Evolutionary conservation across 176 grass and related monocot genomes (phyloP).

Genomic region (Eleusine coracana): DNA sequence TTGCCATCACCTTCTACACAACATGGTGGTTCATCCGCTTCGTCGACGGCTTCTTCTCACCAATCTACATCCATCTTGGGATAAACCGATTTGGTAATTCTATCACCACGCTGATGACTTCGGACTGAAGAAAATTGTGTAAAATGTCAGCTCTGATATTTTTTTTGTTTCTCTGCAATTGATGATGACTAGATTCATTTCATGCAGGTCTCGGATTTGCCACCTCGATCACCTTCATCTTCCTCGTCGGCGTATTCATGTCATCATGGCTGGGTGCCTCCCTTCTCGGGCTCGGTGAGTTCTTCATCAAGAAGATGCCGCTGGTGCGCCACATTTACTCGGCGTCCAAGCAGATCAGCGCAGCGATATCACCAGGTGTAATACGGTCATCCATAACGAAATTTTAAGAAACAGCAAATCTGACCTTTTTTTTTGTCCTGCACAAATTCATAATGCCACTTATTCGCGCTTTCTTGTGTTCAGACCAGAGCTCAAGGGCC

Average conservation of each 20-base stretch:
- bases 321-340: slow-evolving; percentile 73
- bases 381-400: background rate
- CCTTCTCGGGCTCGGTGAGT: slow-evolving; percentile 71
- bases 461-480: background rate
- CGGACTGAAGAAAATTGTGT: background rate
- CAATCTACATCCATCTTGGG: slow-evolving; percentile 74
- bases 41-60: slow-evolving; percentile 84
- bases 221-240: slow-evolving; percentile 79
- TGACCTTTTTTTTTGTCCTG: background rate
- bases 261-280: slow-evolving; percentile 77
- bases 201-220: slow-evolving; percentile 62
- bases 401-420: background rate
- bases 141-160: background rate
- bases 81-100: slow-evolving; percentile 66
- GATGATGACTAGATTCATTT: background rate
- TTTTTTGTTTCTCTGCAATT: background rate
- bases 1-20: slow-evolving; percentile 76
- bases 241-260: slow-evolving; percentile 74
- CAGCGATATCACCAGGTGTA: slow-evolving; percentile 71
- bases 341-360: slow-evolving; percentile 77
- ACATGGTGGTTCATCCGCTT: slow-evolving; percentile 86
- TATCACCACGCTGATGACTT: too few relatives aligned
- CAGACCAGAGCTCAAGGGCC: slow-evolving; percentile 67
- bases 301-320: slow-evolving; percentile 75
- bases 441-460: too few relatives aligned